Base-by-base conservation (phyloP, 2,329 filamentous ascomycete genomes). In the Aspergillus sp. region DNA sequence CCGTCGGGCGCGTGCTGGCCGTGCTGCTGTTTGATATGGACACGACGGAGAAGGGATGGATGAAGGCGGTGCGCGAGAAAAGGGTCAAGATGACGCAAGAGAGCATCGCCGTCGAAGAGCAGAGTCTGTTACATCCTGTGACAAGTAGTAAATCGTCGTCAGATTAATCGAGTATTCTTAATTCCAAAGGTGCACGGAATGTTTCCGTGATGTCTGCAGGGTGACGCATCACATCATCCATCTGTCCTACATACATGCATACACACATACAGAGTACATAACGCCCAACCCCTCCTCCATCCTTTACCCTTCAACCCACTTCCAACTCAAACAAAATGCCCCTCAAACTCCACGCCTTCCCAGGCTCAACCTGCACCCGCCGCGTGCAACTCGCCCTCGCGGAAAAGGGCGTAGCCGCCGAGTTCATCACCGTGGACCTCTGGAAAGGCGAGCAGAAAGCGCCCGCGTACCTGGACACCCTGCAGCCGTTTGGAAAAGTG, bases 401-500 rank as follows among this genome's bases (percentile, higher is more conserved):
- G 4, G 69, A 72, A 52, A 68, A 69, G 49, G 59, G 57, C 0
- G 45, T 72, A 14, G 60, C 64, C 14, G 63, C 54, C 32, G 64
- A 71, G 44, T 40, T 70, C 11, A 45, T 64, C 21, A 5, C 45
- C 5, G 42, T 72, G 41, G 54, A 70, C 45, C 47, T 67, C 17
- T 14, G 49, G 1, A 51, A 55, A 10, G 56, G 57, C 25, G 69
- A 67, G 42, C 67, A 73, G 14, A 69, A 65, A 49, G 20, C 45
- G 2, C 45, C 55, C 11, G 50, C 55, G 0, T 66, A 64, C 47
- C 34, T 65, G 3, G 50, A 49, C 4, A 57, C 61, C 13, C 56
- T 64, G 16, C 65, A 71, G 14, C 70, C 70, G 0, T 72, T 72
- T 36, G 70, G 70, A 1, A 70, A 69, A 54, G 56, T 72, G 0